Evolutionary conservation across 352 stramenopile genomes (phyloP).

Genomic region (Phytophthora multivora): DNA sequence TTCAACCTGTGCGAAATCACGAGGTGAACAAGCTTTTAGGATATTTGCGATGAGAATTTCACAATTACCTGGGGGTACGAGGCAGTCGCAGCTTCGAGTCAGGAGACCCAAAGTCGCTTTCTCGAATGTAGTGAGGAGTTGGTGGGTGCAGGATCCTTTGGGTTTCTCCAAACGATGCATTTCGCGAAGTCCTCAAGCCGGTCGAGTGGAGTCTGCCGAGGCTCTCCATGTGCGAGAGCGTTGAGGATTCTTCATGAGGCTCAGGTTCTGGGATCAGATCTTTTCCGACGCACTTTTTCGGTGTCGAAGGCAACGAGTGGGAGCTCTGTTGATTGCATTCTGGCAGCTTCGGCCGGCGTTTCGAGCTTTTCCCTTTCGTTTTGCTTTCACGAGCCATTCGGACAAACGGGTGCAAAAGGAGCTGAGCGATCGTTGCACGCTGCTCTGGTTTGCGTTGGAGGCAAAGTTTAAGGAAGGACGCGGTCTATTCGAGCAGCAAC

Average conservation of each 20-base stretch:
- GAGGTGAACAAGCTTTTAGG: constrained; percentile 4
- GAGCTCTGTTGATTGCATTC: constrained; percentile 22
- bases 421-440: constrained; percentile 82
- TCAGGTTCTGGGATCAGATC: constrained; percentile 5
- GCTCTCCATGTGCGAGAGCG: constrained; percentile 15
- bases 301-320: neutral
- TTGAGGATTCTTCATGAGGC: constrained; percentile 28
- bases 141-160: constrained; percentile 1
- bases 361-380: constrained; percentile 16
- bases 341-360: constrained; percentile 6
- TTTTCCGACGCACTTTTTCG: constrained; percentile 7
- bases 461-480: constrained; percentile 62
- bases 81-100: constrained; percentile 7
- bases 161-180: neutral
- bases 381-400: neutral
- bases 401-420: constrained; percentile 94
- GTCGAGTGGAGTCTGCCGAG: constrained; percentile 2
- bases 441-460: constrained; percentile 71
- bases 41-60: neutral
- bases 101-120: constrained; percentile 1
- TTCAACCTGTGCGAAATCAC: constrained; percentile 39
- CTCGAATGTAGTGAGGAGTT: constrained; percentile 16
- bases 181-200: constrained; percentile 4
- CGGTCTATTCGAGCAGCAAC: constrained; percentile 35
- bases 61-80: constrained; percentile 30